These are phyloP conservation scores for Cladosporium sp. DNA, from an alignment of 2,329 filamentous ascomycete species.

Conservation along the genomic window DNA sequence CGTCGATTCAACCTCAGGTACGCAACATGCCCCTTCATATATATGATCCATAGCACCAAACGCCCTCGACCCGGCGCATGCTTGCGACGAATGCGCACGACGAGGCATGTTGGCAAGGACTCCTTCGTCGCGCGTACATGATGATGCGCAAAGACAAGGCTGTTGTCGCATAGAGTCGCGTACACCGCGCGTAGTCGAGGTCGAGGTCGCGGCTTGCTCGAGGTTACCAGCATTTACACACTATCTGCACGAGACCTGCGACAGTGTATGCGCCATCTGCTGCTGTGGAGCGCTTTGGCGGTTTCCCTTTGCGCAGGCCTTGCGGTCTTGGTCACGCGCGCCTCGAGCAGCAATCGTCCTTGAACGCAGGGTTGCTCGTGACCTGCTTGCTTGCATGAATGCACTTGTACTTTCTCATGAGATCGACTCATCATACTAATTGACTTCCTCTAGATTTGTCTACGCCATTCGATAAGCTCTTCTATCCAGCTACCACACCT, in stretches of 20 bases:
- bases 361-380: background rate
- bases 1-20: conserved; percentile 7
- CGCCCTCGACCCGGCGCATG: background rate
- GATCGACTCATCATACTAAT: background rate
- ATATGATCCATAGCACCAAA: background rate
- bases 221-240: background rate
- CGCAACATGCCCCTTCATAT: background rate
- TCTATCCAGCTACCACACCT: background rate
- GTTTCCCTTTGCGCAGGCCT: background rate
- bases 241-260: too few relatives aligned
- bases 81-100: background rate
- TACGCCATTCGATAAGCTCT: background rate
- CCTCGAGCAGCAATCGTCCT: background rate
- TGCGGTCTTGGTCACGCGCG: background rate
- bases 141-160: conserved; percentile 1
- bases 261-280: background rate
- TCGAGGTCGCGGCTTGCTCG: background rate
- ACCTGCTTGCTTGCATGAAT: background rate
- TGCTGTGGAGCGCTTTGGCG: background rate
- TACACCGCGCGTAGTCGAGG: background rate
- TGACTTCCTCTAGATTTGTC: background rate
- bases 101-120: background rate
- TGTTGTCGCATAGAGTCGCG: background rate
- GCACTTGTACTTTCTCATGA: background rate
- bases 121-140: background rate